A percentile compares a stretch with the other conserved stretches of the same genome.
phyloP scores from a whole-genome alignment of 176 grass and related monocot species.

The Olyra latifolia region DNA sequence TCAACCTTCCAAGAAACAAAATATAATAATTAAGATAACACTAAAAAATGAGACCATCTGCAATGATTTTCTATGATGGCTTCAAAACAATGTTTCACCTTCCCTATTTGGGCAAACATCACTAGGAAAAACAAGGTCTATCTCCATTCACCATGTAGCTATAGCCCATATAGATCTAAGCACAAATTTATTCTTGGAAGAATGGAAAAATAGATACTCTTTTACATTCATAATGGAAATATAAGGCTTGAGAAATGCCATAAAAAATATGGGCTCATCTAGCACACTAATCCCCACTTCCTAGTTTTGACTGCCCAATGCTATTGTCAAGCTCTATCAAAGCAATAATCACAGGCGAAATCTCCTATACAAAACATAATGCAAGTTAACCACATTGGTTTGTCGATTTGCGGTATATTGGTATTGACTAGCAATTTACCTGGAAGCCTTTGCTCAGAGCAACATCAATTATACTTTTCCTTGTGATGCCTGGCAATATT shows the following conservation, averaged over 20 bases:
- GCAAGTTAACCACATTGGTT: not conserved
- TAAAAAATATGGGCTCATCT: constrained; percentile 21
- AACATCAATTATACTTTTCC: constrained; percentile 99
- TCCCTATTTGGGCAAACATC: not conserved
- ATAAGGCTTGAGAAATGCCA: not conserved
- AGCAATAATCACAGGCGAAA: constrained; percentile 13
- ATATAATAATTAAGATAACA: constrained; percentile 13
- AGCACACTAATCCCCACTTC: not conserved
- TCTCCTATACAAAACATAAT: not conserved
- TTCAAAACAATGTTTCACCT: constrained; percentile 6
- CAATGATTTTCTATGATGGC: not conserved
- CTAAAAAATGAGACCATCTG: not conserved
- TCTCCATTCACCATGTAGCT: not conserved
- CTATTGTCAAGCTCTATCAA: constrained; percentile 16
- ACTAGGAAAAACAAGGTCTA: not conserved
- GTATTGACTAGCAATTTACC: constrained; percentile 41
- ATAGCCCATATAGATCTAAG: not conserved
- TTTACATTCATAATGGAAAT: constrained; percentile 16
- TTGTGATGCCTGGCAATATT: constrained; percentile 95
- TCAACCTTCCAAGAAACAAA: constrained; percentile 59
- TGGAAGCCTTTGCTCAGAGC: constrained; percentile 70
- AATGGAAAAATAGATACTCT: not conserved
- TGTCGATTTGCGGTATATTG: not conserved
- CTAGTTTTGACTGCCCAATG: not conserved
- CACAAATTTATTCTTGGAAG: not conserved